Base-by-base conservation (phyloP, 108 stramenopile species). In the Skeletonema marinoi region DNA sequence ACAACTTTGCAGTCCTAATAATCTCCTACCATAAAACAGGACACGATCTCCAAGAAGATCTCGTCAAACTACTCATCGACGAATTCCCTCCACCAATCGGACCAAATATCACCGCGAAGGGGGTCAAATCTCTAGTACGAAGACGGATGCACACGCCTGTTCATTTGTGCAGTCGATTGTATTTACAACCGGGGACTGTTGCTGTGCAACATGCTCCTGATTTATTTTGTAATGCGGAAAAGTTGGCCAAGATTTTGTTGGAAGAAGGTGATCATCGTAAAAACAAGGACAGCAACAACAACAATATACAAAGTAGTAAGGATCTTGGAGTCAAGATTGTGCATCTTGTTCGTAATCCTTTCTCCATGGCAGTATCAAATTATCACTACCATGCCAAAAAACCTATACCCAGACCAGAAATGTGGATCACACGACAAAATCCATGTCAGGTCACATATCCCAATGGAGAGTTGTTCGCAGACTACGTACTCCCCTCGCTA, bases 341-440 rank as follows among this genome's bases (percentile, higher is more conserved):
- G 38, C 73, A 74, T 48, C 59, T 74, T 14, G 65, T 74, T 25
- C 65, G 65, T 2, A 66, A 74, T 74, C 73, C 73, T 12, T 74
- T 74, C 58, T 29, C 73, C 1, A 51, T 74, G 54, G 64, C 73
- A 17, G 73, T 74, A 9, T 74, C 73, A 21, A 74, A 74, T 31
- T 74, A 74, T 39, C 65, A 74, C 39, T 66, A 74, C 35, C 73
- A 66, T 66, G 73, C 73, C 12, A 31, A 39, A 41, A 39, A 36
- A 1, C 36, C 29, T 38, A 38, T 25, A 33, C 65, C 38, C 33
- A 39, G 59, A 60, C 58, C 70, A 2, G 70, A 71, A 31, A 19
- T 60, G 6, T 74, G 73, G 73, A 56, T 66, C 8, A 65, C 65
- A 51, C 14, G 16, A 13, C 73, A 74, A 59, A 59, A 74, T 66